Percentiles rank a stretch among this genome's conserved stretches.
Conservation (phyloP, 2,329 filamentous ascomycete genomes). For the Aspergillus brasiliensis region DNA sequence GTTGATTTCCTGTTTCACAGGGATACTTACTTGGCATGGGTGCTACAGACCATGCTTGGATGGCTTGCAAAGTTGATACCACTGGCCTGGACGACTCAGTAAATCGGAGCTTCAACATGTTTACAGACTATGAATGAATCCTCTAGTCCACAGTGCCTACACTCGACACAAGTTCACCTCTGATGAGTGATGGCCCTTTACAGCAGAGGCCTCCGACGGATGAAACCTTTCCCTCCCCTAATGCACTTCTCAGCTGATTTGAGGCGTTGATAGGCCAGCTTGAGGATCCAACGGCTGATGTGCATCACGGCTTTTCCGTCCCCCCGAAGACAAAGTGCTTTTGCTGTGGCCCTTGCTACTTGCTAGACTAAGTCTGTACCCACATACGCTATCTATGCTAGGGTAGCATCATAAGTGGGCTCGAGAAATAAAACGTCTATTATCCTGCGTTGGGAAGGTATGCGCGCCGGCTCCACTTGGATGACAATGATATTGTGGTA, state of each 20-base stretch:
- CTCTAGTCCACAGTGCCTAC: not conserved
- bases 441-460: not conserved
- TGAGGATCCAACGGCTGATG: slow-evolving; percentile 5
- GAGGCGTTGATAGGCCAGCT: not conserved
- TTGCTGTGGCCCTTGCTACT: not conserved
- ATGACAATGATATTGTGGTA: not conserved
- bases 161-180: not conserved
- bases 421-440: not conserved
- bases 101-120: not conserved
- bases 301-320: not conserved
- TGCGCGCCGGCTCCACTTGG: slow-evolving; percentile 1
- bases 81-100: no score
- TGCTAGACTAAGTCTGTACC: not conserved
- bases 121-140: no score
- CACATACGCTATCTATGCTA: not conserved
- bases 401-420: not conserved
- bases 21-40: not conserved
- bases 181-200: not conserved
- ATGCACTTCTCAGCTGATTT: not conserved
- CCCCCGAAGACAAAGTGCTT: not conserved
- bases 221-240: not conserved
- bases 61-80: not conserved
- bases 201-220: not conserved
- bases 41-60: not conserved
- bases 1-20: not conserved